Base-by-base conservation (phyloP, 1,139 yeast species). In the Saccharomyces hybrid region DNA sequence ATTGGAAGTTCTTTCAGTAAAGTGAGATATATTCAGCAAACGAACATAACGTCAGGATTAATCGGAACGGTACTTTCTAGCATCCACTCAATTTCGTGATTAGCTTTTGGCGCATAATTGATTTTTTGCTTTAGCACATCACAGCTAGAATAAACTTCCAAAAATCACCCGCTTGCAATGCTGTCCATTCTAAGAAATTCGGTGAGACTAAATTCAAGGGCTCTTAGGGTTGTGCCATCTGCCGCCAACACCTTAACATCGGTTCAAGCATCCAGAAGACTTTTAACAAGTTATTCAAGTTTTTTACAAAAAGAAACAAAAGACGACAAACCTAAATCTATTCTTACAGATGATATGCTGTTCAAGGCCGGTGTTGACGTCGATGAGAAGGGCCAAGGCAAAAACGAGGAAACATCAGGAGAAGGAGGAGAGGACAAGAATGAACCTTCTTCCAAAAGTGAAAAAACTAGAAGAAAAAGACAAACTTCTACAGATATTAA, bases 361-460 rank as follows among this genome's bases (percentile, higher is more conserved):
- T 85, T 86, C 31, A 82, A 84, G 66, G 96, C 96, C 8, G 97
- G 97, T 47, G 82, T 90, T 58, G 95, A 82, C 54, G 68, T 75
- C n/a, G 78, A 76, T 41, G 72, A 60, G 41, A 55, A 55, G 25
- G 29, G 44, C 3, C 26, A n/a, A 9, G 52, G 52, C 14, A 48
- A 54, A 9, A 41, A 50, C 25, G 47, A 47, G 26, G 65, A 61
- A 19, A 60, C 54, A 9, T 47, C 31, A 26, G 54, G 50, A 47
- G 52, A 52, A 55, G 62, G 68, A 48, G 70, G 65, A 27, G 69
- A 71, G 26, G 60, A 53, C 14, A 48, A 62, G 46, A 61, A 57
- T 26, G 44, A 11, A 19, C n/a, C 44, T 9, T 19, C 25, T 16
- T 38, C 44, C 44, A 48, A 52, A 38, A 54, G 54, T 14, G 58